Percentiles rank a stretch among this genome's conserved stretches.
phyloP scores from a whole-genome alignment of 306 rosid genomes.

The Geum urbanum region DNA sequence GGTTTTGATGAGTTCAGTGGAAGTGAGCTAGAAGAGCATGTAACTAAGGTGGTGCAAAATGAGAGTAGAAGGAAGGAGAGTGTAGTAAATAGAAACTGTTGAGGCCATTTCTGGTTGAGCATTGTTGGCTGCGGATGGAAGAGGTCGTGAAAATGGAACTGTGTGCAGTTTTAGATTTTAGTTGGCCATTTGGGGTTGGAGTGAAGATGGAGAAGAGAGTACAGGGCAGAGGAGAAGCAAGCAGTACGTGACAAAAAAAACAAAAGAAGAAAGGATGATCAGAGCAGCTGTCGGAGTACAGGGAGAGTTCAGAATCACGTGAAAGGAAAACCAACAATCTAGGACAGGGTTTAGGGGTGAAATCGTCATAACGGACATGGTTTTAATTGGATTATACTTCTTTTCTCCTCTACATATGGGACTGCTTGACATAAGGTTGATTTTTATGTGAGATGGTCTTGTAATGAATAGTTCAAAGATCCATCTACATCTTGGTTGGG shows the following conservation, averaged over 20 bases:
- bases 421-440: too few relatives aligned
- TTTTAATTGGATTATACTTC: background rate
- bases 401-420: too few relatives aligned
- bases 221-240: background rate
- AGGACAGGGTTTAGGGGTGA: background rate
- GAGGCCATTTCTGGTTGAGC: too few relatives aligned
- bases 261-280: background rate
- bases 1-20: background rate
- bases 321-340: conserved; percentile 17
- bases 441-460: too few relatives aligned
- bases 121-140: conserved; percentile 19
- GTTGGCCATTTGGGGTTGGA: background rate
- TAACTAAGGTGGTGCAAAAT: conserved; percentile 10
- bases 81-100: too few relatives aligned
- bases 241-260: conserved; percentile 47
- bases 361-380: background rate
- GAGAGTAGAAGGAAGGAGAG: background rate
- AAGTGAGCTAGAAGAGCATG: background rate
- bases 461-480: too few relatives aligned
- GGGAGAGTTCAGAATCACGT: conserved; percentile 61
- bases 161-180: background rate
- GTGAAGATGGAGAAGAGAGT: background rate
- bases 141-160: background rate
- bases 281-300: conserved; percentile 30
- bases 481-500: background rate